Conservation (phyloP, 225 moss, liverwort and hornwort genomes). For the Sphagnum tenellum region DNA sequence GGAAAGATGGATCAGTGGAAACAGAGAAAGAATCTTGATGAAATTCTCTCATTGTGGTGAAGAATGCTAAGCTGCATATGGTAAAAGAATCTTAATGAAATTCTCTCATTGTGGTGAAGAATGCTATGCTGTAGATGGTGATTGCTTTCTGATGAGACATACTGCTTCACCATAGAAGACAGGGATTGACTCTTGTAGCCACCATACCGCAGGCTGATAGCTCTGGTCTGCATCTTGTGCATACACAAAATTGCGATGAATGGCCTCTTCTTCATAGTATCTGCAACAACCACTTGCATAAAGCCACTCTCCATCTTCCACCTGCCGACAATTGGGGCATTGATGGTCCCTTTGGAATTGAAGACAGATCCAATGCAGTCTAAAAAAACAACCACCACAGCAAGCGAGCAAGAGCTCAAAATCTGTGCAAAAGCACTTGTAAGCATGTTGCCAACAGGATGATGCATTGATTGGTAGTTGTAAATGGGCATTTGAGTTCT, state of each 20-base stretch:
- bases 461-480: too few relatives aligned
- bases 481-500: too few relatives aligned
- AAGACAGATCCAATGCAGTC: conserved; percentile 44
- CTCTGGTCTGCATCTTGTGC: conserved; percentile 10
- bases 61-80: too few relatives aligned
- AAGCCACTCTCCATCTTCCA: conserved; percentile 34
- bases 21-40: too few relatives aligned
- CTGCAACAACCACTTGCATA: conserved; percentile 23
- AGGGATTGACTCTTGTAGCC: conserved; percentile 1
- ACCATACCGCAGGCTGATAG: neutral
- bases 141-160: neutral
- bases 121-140: too few relatives aligned
- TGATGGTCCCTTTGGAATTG: conserved; percentile 44
- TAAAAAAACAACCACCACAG: neutral
- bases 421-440: too few relatives aligned
- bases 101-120: too few relatives aligned
- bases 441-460: too few relatives aligned
- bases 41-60: too few relatives aligned
- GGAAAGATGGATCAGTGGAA: too few relatives aligned
- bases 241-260: conserved; percentile 8
- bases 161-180: conserved; percentile 2
- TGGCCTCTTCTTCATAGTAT: conserved; percentile 13
- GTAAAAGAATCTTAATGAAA: too few relatives aligned
- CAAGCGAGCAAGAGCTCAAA: too few relatives aligned
- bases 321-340: conserved; percentile 34